Base-by-base conservation (phyloP, 768 basidiomycete species). In the Boletus subparvulus region DNA sequence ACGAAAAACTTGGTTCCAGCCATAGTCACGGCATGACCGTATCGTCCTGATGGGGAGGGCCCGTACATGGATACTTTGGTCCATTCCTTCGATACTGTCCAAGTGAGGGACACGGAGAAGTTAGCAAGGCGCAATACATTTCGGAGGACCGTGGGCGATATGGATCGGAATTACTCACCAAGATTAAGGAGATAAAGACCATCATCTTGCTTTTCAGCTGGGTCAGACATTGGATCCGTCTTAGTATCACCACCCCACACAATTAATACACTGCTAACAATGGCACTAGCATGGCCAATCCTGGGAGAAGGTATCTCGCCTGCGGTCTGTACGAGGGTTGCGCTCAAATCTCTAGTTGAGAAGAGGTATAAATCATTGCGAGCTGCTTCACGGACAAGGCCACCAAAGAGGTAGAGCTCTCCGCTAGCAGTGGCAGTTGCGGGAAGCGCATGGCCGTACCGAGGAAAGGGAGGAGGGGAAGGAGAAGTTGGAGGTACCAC, bases 161-260 rank as follows among this genome's bases (percentile, higher is more conserved):
- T 53, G 16, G 28, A 35, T 16, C 12, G 13, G n/a, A 59, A 28
- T 37, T 37, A 79, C 90, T 63, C 69, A 95, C 96, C 87, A 37
- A 98, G 83, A 71, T 98, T 98, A 46, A 99, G 79, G 11, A 99
- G 79, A 78, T 98, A 98, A 43, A 98, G 77, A 0, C 85, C 89
- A 71, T 98, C 92, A 69, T 98, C 97, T 74, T 94, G 91, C 62
- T 82, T 85, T 58, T 94, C 93, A 11, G 78, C 75, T 10, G 78
- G 78, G 62, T 79, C 82, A 33, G 80, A 75, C 71, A 78, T 82
- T 24, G 77, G 76, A 64, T 88, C 87, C 14, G 86, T 84, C 74
- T 93, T 95, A 4, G 95, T 98, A 69, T 99, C 97, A 26, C 96
- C 97, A 33, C 97, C 97, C 97, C 97, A 99, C 4, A 98, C 88